Conservation (phyloP, 2,329 filamentous ascomycete genomes). For the Ceratocystis papillata region DNA sequence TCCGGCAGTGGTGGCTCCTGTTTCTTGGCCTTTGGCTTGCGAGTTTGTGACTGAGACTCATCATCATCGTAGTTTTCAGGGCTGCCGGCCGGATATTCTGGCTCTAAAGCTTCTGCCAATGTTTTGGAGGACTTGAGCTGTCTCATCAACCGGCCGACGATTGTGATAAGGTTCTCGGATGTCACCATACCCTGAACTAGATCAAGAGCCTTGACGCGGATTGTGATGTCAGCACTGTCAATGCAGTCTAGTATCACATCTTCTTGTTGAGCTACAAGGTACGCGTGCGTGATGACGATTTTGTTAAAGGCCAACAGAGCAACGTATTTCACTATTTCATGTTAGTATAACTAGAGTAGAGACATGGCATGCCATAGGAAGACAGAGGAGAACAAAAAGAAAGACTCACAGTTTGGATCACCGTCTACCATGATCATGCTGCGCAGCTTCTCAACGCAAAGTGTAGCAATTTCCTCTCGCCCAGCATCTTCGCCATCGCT, state of each 20-base stretch:
- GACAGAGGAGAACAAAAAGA: not conserved
- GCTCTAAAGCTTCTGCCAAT: constrained; percentile 12
- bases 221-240: constrained; percentile 90
- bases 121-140: constrained; percentile 59
- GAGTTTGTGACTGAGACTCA: constrained; percentile 5
- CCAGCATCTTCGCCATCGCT: constrained; percentile 68
- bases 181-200: constrained; percentile 91
- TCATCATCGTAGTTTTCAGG: constrained; percentile 19
- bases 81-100: not conserved
- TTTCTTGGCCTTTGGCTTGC: constrained; percentile 15
- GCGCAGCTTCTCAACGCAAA: constrained; percentile 86
- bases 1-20: constrained; percentile 56
- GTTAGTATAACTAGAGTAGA: constrained; percentile 24
- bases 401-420: constrained; percentile 72
- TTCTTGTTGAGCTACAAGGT: constrained; percentile 81
- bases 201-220: constrained; percentile 83
- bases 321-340: constrained; percentile 75
- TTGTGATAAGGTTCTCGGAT: constrained; percentile 67
- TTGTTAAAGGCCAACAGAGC: constrained; percentile 90
- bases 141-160: constrained; percentile 77
- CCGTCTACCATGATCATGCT: constrained; percentile 91
- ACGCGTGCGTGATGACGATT: constrained; percentile 79
- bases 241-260: constrained; percentile 95
- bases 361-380: not conserved
- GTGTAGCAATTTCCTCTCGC: constrained; percentile 78